Conservation (phyloP, 176 grass and related monocot species). For the Eragrostis nindensis region DNA sequence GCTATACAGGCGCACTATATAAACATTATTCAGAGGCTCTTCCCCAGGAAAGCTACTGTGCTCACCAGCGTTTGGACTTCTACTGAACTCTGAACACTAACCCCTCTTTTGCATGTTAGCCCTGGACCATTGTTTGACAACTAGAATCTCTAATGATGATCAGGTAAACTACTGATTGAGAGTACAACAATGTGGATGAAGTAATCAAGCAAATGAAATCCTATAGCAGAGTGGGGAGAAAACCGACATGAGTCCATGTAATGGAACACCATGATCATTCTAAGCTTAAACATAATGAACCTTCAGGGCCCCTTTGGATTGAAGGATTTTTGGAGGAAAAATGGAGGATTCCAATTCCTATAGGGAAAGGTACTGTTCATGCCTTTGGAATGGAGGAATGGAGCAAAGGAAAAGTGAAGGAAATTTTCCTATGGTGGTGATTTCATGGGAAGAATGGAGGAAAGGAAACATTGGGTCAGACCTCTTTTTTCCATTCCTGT, state of each 20-base stretch:
- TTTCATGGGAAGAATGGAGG: no score
- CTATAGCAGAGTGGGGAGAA: not conserved
- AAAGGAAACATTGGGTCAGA: no score
- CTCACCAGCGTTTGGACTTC: not conserved
- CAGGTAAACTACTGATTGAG: not conserved
- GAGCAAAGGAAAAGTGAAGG: no score
- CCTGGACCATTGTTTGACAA: not conserved
- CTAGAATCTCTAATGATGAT: not conserved
- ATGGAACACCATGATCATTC: not conserved
- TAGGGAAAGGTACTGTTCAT: no score
- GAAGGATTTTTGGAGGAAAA: no score
- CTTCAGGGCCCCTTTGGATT: no score
- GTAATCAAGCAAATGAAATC: not conserved
- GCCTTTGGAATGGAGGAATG: no score
- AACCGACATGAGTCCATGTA: not conserved
- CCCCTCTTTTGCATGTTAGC: not conserved
- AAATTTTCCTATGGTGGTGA: no score
- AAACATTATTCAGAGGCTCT: not conserved
- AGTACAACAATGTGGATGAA: not conserved
- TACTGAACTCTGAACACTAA: not conserved
- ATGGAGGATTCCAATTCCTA: no score
- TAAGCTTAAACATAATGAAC: not conserved
- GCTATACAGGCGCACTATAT: not conserved
- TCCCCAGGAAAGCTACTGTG: not conserved
- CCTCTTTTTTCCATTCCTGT: no score